Base-by-base conservation (phyloP, 2,329 filamentous ascomycete species). In the Fragosphaeria purpurea region DNA sequence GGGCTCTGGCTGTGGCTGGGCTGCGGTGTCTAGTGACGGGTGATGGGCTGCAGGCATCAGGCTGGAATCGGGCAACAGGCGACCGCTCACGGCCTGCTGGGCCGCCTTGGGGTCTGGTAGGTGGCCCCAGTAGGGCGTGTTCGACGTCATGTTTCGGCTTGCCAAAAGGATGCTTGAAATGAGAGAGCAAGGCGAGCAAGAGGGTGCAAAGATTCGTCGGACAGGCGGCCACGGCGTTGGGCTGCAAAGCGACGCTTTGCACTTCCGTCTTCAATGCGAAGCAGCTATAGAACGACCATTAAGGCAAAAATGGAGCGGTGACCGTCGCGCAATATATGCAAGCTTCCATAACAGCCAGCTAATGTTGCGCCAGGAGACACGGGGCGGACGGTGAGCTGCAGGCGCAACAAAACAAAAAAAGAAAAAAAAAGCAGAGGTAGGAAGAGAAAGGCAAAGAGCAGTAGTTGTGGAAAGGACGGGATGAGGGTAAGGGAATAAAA, bases 51-150 rank as follows among this genome's bases (percentile, higher is more conserved):
- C 13, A 32, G 48, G 40, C 9, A 43, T 33, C 34, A 43, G 42
- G 38, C 48, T 33, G 33, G 43, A 44, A 46, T 31, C 43, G 22
- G 22, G 22, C 22, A 22, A 22, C 22, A 22, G 22, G 22, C 22
- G 22, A 22, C 22, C 22, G 22, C 22, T 22, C 22, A 22, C 22
- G 22, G 55, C 52, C 54, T 40, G 45, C 37, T 45, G 38, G 34
- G 57, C 55, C 58, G 69, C 61, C 58, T 71, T 74, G 47, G 74
- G 66, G 54, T 70, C 65, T 53, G 78, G 77, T 55, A 81, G 67
- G 61, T 77, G 66, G 62, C 77, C 77, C 77, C 77, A 80, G 67
- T 80, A 81, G 40, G 75, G 72, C 52, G 73, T 59, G 49, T 12
- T n/a, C 3, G 51, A 42, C 6, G 72, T 66, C 71, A 75, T 76